Evolutionary conservation across 345 rosid species (phyloP), one percentile per base, ranked within the genome.

Genomic region (Linum usitatissimum): DNA sequence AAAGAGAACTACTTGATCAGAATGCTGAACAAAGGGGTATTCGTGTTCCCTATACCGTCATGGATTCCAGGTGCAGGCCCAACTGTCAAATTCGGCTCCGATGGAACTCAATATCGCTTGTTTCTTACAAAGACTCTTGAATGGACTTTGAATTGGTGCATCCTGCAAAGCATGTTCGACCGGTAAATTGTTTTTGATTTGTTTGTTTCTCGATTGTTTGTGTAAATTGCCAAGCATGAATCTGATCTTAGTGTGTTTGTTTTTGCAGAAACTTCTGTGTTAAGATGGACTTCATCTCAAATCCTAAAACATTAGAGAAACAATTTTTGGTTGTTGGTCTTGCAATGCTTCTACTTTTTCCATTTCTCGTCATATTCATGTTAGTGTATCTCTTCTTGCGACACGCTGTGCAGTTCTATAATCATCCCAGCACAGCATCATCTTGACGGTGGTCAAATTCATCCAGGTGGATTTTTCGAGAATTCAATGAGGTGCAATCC

Each of bases 41-140:
- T 94, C 77, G 88, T 96, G 59, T 94, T 94, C 73, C 93, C 90
- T 63, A 77, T 94, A 55, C 78, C 79, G 53, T 65, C 73, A 6
- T 94, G 97, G 99, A 69, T 94, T 68, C 99, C 99, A 40, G 96
- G 97, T 67, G 87, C 85, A 70, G 96, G 99, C 65, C 99, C 93
- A n/a, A 71, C 68, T 57, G 86, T 85, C 64, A 86, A 78, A 78
- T 71, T 64, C 64, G 75, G 77, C 55, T 64, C 83, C 59, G 77
- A 78, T 74, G 91, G 83, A 59, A 64, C 68, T 55, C 77, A 69
- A 39, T 74, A 81, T 71, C 83, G 83, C 64, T 74, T 82, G 39
- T 84, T 91, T 28, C 76, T 94, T 60, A 86, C 97, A 55, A 94
- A 94, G 82, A 86, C 96, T 70, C 90, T 94, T 59, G 96, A 90